Percentiles rank a stretch among this genome's conserved stretches.
Conservation (phyloP, 2,329 filamentous ascomycete species). For the Mariannaea sp. region DNA sequence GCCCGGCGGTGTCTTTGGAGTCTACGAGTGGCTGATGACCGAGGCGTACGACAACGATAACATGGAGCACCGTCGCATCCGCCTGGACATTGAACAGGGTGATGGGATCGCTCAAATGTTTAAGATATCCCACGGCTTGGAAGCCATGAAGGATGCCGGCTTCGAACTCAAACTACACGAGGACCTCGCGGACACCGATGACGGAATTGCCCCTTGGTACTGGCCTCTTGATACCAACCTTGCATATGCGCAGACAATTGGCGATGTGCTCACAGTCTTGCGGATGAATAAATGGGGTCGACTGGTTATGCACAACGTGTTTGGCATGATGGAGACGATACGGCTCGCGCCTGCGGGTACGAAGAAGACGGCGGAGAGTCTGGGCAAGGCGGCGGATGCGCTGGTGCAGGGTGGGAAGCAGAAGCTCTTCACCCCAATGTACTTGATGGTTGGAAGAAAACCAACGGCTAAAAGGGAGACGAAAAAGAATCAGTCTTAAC, state of each 20-base stretch:
- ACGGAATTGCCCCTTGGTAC: constrained; percentile 77
- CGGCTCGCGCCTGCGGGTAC: constrained; percentile 76
- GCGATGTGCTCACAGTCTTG: constrained; percentile 76
- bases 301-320: constrained; percentile 69
- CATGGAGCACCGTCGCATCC: constrained; percentile 80
- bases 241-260: constrained; percentile 73
- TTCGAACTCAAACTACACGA: constrained; percentile 68
- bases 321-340: constrained; percentile 72
- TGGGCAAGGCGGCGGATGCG: constrained; percentile 76
- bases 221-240: constrained; percentile 79
- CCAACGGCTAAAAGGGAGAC: constrained; percentile 46
- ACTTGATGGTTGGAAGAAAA: constrained; percentile 88
- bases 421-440: constrained; percentile 95
- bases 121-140: constrained; percentile 75
- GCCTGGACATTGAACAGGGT: constrained; percentile 88
- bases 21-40: constrained; percentile 98
- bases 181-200: constrained; percentile 60
- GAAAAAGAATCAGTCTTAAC: neutral
- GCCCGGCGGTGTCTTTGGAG: constrained; percentile 90
- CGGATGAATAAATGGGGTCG: constrained; percentile 85
- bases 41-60: constrained; percentile 89
- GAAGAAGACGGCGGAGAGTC: constrained; percentile 83
- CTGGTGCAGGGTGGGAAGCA: constrained; percentile 80
- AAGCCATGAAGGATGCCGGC: constrained; percentile 81
- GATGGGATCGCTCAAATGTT: constrained; percentile 97